phyloP scores from a whole-genome alignment of 306 rosid species.

The Cucurbita moschata region DNA sequence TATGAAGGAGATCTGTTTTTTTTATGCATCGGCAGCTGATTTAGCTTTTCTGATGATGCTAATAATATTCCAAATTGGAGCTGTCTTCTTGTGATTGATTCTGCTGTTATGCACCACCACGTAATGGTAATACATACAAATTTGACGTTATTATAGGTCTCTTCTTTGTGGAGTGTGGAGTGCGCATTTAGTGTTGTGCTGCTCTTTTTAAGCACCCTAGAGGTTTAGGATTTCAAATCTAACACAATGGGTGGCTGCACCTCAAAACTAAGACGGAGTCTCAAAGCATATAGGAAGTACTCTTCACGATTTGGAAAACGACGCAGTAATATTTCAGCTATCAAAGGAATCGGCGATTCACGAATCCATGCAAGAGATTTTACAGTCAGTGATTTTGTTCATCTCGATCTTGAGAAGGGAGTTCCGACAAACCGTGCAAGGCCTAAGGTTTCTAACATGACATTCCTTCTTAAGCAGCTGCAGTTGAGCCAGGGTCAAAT shows the following conservation, averaged over 20 bases:
- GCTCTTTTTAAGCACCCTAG: neutral
- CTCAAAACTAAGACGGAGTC: conserved; percentile 33
- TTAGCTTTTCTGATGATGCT: neutral
- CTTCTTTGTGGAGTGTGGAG: neutral
- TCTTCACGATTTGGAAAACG: conserved; percentile 20
- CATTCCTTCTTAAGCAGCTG: conserved; percentile 52
- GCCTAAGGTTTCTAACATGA: conserved; percentile 61
- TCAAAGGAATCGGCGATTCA: conserved; percentile 29
- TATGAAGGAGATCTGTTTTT: neutral
- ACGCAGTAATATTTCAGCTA: conserved; percentile 17
- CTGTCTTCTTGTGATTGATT: neutral
- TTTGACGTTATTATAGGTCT: neutral
- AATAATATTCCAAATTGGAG: neutral
- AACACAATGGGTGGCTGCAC: conserved; percentile 57
- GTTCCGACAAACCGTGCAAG: conserved; percentile 31
- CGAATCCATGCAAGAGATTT: conserved; percentile 34
- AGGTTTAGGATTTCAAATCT: conserved; percentile 16
- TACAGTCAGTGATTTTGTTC: conserved; percentile 40
- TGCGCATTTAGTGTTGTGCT: neutral
- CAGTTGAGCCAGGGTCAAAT: conserved; percentile 64
- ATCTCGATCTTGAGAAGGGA: conserved; percentile 49
- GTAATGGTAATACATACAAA: neutral
- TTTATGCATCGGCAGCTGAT: neutral
- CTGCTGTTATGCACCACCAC: neutral
- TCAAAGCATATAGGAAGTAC: conserved; percentile 9